Conservation (phyloP, 31 red algal genomes). For the Pterothamnion heteromorphum region DNA sequence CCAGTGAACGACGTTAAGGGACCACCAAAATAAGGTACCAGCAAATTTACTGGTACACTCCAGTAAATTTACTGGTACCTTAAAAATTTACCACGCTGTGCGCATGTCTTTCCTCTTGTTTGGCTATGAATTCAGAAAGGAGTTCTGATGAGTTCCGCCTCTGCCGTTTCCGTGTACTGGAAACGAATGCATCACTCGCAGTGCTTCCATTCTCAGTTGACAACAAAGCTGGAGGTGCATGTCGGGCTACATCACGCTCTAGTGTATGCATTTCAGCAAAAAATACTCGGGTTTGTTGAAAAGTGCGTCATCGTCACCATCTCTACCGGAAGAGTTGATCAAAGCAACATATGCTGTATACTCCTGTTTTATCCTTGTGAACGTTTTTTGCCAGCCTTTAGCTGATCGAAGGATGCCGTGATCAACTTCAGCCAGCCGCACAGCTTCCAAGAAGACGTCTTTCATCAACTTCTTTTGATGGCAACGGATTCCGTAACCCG, state of each 20-base stretch:
- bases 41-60: too few species aligned
- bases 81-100: too few species aligned
- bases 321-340: background rate
- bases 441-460: slow-evolving; percentile 19
- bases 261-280: background rate
- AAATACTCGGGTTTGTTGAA: slow-evolving; percentile 14
- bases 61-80: too few species aligned
- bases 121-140: too few species aligned
- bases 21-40: too few species aligned
- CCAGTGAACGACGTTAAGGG: too few species aligned
- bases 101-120: too few species aligned
- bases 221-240: slow-evolving; percentile 5
- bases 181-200: too few species aligned
- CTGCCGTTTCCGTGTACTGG: too few species aligned
- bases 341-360: background rate
- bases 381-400: slow-evolving; percentile 22
- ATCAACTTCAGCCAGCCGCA: background rate
- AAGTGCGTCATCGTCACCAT: slow-evolving; percentile 10
- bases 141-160: too few species aligned
- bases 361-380: slow-evolving; percentile 6
- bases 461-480: slow-evolving; percentile 8
- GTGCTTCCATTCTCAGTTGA: too few species aligned
- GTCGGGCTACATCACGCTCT: background rate
- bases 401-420: background rate
- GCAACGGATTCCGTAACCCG: slow-evolving; percentile 14